Evolutionary conservation across 305 asterid species (phyloP).

Genomic region (Ajuga reptans): DNA sequence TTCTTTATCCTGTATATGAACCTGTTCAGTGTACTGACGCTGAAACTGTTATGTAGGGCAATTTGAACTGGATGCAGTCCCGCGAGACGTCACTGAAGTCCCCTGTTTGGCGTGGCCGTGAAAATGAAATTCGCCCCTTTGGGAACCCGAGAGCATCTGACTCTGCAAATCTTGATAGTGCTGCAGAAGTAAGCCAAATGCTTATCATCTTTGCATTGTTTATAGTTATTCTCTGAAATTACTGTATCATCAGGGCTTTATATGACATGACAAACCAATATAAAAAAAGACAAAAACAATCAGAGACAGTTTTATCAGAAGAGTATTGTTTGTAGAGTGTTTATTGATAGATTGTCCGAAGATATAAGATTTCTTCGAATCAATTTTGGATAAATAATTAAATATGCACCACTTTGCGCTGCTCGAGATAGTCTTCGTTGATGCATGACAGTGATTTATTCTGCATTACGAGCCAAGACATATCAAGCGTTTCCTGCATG

Average conservation of each 20-base stretch:
- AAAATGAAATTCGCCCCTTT: constrained; percentile 88
- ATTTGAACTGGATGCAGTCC: constrained; percentile 99
- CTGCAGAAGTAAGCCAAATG: constrained; percentile 73
- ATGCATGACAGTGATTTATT: not conserved
- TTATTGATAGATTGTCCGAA: not conserved
- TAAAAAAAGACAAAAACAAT: not conserved
- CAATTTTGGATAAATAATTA: not conserved
- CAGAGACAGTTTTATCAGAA: too few relatives aligned
- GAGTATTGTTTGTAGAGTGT: not conserved
- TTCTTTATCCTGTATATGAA: constrained; percentile 13
- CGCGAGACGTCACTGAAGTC: constrained; percentile 88
- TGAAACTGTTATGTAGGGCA: constrained; percentile 56
- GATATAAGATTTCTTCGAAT: not conserved
- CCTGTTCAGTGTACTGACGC: constrained; percentile 26
- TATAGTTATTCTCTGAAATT: constrained; percentile 12
- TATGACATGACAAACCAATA: not conserved
- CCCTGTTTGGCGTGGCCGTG: constrained; percentile 97
- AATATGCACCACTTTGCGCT: not conserved
- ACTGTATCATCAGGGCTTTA: not conserved
- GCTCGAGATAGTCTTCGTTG: not conserved
- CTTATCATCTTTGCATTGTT: constrained; percentile 15
- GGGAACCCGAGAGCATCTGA: constrained; percentile 97
- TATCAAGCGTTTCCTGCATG: not conserved
- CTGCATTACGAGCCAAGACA: not conserved
- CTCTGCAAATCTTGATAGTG: constrained; percentile 95